Evolutionary conservation across 2,329 filamentous ascomycete species (phyloP).

Genomic region (Escovopsis weberi): DNA sequence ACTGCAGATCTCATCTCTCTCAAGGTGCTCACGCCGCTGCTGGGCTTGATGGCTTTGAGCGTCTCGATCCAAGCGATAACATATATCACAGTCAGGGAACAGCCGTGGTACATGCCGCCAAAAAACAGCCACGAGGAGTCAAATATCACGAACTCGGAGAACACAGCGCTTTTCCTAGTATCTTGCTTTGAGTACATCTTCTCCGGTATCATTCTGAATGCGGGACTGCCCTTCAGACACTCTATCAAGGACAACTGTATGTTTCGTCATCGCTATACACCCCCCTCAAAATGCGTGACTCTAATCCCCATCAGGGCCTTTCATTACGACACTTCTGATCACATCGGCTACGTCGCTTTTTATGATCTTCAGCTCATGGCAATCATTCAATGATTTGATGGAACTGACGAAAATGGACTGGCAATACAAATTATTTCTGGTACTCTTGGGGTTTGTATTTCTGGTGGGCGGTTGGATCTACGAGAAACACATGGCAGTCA

Average conservation of each 20-base stretch:
- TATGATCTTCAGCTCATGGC: slow-evolving; percentile 64
- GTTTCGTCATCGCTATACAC: slow-evolving; percentile 16
- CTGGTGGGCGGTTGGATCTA: slow-evolving; percentile 54
- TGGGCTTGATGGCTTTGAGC: slow-evolving; percentile 77
- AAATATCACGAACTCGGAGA: slow-evolving; percentile 84
- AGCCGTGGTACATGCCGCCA: slow-evolving; percentile 80
- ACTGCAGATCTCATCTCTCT: slow-evolving; percentile 84
- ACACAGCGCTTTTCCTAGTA: slow-evolving; percentile 77
- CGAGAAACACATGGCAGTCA: slow-evolving; percentile 57
- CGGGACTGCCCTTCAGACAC: slow-evolving; percentile 82
- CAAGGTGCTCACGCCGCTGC: slow-evolving; percentile 77
- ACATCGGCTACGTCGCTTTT: slow-evolving; percentile 56
- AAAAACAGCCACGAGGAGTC: slow-evolving; percentile 61
- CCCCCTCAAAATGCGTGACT: too few species aligned
- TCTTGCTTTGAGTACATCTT: slow-evolving; percentile 94
- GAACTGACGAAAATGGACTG: slow-evolving; percentile 65
- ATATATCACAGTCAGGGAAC: slow-evolving; percentile 59
- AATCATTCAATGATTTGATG: slow-evolving; percentile 62
- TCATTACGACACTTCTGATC: slow-evolving; percentile 60
- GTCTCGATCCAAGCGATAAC: slow-evolving; percentile 61
- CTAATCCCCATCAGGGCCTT: slow-evolving; percentile 47
- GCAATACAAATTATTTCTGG: slow-evolving; percentile 58
- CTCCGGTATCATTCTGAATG: slow-evolving; percentile 74
- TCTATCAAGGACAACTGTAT: slow-evolving; percentile 64
- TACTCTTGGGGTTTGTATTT: slow-evolving; percentile 55